A percentile compares a stretch with the other conserved stretches of the same genome.
Conservation (phyloP, 108 stramenopile species). For the Pseudonitzschia pungens region DNA sequence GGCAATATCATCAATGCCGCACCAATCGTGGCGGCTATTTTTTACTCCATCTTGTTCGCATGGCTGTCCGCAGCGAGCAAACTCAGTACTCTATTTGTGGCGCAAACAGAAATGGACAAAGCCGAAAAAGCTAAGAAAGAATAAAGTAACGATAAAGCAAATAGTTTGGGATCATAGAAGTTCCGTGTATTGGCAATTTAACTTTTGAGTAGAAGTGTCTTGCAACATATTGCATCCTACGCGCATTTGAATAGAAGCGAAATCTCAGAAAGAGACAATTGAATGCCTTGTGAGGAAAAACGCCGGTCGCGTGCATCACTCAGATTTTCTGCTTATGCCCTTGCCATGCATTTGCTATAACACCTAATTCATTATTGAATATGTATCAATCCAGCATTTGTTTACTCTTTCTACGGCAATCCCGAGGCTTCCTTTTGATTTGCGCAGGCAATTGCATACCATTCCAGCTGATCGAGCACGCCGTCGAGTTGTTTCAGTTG, state of each 20-base stretch:
- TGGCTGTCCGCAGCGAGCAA: slow-evolving; percentile 82
- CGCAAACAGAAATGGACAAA: slow-evolving; percentile 34
- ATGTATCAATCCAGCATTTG: too few relatives aligned
- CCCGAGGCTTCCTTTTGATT: slow-evolving; percentile 37
- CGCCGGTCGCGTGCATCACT: too few relatives aligned
- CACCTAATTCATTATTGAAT: too few relatives aligned
- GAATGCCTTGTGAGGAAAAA: too few relatives aligned
- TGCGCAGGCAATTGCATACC: slow-evolving; percentile 73
- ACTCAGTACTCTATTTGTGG: slow-evolving; percentile 58
- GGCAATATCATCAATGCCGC: slow-evolving; percentile 91
- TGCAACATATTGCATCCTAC: too few relatives aligned
- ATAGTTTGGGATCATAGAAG: too few relatives aligned
- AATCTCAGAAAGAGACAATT: too few relatives aligned
- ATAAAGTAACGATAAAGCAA: not conserved
- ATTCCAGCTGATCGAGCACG: slow-evolving; percentile 58
- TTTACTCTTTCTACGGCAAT: not conserved
- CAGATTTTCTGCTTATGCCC: too few relatives aligned
- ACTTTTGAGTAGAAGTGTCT: too few relatives aligned
- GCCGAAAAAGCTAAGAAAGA: slow-evolving; percentile 24
- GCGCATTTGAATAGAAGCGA: too few relatives aligned
- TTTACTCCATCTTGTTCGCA: slow-evolving; percentile 73
- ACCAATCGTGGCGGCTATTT: slow-evolving; percentile 81
- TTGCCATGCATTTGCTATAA: too few relatives aligned
- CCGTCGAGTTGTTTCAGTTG: slow-evolving; percentile 61
- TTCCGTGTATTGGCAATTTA: too few relatives aligned